Conservation (phyloP, 164 flowering plant genomes). For the Kingdonia uniflora region DNA sequence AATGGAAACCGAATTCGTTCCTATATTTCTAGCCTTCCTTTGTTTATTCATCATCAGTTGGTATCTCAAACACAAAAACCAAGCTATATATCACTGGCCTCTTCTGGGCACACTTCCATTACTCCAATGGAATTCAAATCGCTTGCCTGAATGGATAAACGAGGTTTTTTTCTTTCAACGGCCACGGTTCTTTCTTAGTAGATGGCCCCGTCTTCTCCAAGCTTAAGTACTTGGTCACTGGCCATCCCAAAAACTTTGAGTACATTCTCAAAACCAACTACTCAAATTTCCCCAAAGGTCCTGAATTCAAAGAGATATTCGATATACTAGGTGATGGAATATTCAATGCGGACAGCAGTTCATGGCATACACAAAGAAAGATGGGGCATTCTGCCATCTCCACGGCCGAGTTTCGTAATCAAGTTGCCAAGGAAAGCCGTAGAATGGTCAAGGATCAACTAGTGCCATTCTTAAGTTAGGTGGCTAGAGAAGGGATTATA, state of each 20-base stretch:
- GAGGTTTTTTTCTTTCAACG: too few species aligned
- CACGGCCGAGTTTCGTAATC: constrained; percentile 6
- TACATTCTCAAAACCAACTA: not conserved
- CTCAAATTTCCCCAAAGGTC: not conserved
- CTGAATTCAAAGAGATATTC: not conserved
- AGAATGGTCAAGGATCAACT: constrained; percentile 23
- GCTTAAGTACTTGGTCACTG: not conserved
- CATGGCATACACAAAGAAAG: constrained; percentile 22
- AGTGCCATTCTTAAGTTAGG: constrained; percentile 23
- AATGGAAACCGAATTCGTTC: too few species aligned
- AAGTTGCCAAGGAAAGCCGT: constrained; percentile 7
- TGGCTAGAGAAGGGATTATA: not conserved
- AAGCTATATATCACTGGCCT: too few species aligned
- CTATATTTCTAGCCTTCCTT: too few species aligned
- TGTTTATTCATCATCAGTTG: too few species aligned
- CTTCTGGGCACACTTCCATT: too few species aligned
- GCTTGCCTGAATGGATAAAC: too few species aligned
- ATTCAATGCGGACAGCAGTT: constrained; percentile 20
- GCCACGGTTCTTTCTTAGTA: too few species aligned
- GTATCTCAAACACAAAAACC: too few species aligned
- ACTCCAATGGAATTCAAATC: too few species aligned
- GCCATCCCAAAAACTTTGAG: not conserved
- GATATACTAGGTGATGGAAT: constrained; percentile 29
- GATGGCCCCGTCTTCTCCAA: too few species aligned
- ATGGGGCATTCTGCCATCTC: constrained; percentile 8